Conservation (phyloP, 345 rosid species). For the Brassica carinata region DNA sequence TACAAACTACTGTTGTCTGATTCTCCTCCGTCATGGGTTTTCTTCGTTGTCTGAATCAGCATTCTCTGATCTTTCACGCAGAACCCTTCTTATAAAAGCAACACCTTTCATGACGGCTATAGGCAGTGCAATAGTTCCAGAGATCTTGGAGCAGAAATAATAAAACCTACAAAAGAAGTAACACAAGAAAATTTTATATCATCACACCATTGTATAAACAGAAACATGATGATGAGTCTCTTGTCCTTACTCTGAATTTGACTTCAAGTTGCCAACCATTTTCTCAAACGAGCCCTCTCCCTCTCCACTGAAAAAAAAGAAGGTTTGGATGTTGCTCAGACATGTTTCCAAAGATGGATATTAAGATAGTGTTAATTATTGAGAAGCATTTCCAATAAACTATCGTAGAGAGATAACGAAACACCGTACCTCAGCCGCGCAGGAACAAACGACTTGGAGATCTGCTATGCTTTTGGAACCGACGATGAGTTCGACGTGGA, state of each 20-base stretch:
- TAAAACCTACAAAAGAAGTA: slow-evolving; percentile 5
- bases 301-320: too few species aligned
- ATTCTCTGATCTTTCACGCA: background rate
- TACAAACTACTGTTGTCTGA: background rate
- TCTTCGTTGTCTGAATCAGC: slow-evolving; percentile 2
- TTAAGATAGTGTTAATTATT: too few species aligned
- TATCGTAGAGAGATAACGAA: too few species aligned
- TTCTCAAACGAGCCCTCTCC: slow-evolving; percentile 13
- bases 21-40: background rate
- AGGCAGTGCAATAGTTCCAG: background rate
- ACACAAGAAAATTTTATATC: background rate
- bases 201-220: background rate
- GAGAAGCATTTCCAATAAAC: too few species aligned
- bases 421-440: too few species aligned
- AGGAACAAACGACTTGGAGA: too few species aligned
- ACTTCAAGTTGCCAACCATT: background rate
- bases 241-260: slow-evolving; percentile 18
- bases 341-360: too few species aligned
- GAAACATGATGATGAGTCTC: background rate
- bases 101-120: background rate
- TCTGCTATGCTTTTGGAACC: too few species aligned
- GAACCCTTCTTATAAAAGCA: background rate
- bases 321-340: background rate
- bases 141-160: background rate
- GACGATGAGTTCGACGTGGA: too few species aligned